Percentiles rank a stretch among this genome's conserved stretches.
phyloP scores from a whole-genome alignment of 306 rosid species.

The Canavalia gladiata region DNA sequence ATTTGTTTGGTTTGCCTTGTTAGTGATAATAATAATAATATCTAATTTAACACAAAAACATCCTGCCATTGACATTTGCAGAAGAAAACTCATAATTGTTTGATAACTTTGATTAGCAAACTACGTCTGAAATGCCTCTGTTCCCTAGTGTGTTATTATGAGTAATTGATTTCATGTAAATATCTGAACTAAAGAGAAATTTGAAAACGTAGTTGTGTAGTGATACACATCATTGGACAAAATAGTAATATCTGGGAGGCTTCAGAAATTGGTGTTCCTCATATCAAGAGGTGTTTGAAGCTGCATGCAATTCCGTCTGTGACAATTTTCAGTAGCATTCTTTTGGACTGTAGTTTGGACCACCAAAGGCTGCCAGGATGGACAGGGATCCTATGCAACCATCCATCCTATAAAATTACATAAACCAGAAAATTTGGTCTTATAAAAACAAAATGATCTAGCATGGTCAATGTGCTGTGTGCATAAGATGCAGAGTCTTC shows the following conservation, averaged over 20 bases:
- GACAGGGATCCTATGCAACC: not conserved
- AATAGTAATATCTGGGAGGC: not conserved
- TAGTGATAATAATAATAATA: not conserved
- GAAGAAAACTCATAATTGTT: slow-evolving; percentile 6
- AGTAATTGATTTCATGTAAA: not conserved
- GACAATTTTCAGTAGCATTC: not conserved
- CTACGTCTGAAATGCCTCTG: not conserved
- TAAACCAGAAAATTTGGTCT: not conserved
- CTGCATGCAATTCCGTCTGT: not conserved
- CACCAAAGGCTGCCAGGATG: not conserved
- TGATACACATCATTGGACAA: not conserved
- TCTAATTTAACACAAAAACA: not conserved
- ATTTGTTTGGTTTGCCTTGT: slow-evolving; percentile 3
- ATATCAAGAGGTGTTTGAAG: not conserved
- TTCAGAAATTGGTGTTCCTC: not conserved
- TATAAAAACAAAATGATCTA: not conserved
- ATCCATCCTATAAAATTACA: not conserved
- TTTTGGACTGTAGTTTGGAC: slow-evolving; percentile 4
- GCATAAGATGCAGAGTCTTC: not conserved
- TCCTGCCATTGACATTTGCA: not conserved
- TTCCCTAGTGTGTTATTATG: not conserved
- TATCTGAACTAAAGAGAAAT: slow-evolving; percentile 9
- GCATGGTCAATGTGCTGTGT: not conserved
- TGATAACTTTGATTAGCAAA: not conserved
- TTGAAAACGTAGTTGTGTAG: not conserved